Percentiles rank a stretch among this genome's conserved stretches.
Conservation (phyloP, 2,329 filamentous ascomycete species). For the Mycosphaerelloides madeirae region DNA sequence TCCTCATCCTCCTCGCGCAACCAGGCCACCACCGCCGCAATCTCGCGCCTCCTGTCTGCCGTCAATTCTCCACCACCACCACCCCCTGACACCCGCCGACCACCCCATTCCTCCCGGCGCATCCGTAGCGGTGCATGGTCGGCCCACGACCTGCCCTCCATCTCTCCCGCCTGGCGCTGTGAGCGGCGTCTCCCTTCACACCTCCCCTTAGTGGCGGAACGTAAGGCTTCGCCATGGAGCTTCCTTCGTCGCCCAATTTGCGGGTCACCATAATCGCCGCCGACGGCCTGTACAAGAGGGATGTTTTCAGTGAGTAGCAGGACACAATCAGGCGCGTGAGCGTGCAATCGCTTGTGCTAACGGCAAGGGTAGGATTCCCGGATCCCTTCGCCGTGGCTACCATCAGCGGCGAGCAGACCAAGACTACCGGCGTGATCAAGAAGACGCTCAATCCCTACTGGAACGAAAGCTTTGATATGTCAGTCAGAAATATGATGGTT, state of each 20-base stretch:
- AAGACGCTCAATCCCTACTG: constrained; percentile 99
- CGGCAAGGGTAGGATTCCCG: constrained; percentile 67
- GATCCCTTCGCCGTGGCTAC: constrained; percentile 98
- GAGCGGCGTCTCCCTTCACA: no score
- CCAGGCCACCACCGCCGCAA: no score
- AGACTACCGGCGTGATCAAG: constrained; percentile 96
- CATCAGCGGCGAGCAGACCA: constrained; percentile 94
- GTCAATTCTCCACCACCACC: no score
- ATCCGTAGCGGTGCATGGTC: no score
- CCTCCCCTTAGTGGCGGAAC: no score
- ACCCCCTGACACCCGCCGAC: no score
- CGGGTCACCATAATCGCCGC: constrained; percentile 97
- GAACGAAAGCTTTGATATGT: constrained; percentile 99
- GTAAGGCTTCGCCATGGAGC: constrained; percentile 36
- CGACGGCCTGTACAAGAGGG: constrained; percentile 96
- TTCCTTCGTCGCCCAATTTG: constrained; percentile 66
- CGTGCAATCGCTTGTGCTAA: constrained; percentile 15
- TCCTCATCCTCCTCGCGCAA: no score
- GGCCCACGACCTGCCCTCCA: no score
- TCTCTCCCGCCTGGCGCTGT: no score
- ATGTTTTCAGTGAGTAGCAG: constrained; percentile 84
- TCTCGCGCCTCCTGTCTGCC: no score
- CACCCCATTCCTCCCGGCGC: no score
- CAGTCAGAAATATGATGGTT: constrained; percentile 35
- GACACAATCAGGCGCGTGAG: constrained; percentile 4